A percentile compares a stretch with the other conserved stretches of the same genome.
Conservation (phyloP, 768 basidiomycete genomes). For the Crassisporium funariophilum region DNA sequence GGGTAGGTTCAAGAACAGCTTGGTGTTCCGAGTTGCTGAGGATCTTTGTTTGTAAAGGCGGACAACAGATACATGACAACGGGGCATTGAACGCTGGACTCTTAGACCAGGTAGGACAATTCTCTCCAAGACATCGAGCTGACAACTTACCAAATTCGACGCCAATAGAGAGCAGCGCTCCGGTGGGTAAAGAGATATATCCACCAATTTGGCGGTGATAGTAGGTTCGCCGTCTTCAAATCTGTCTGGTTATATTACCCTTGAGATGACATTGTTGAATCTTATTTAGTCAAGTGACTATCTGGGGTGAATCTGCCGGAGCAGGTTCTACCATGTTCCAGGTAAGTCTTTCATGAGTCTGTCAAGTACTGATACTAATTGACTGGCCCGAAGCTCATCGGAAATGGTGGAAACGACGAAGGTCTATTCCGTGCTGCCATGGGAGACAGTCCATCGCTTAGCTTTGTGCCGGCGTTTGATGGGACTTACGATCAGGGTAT, state of each 20-base stretch:
- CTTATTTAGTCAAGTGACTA: slow-evolving; percentile 40
- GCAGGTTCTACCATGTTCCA: slow-evolving; percentile 46
- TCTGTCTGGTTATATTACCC: not conserved
- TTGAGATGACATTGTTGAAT: not conserved
- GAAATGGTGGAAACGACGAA: slow-evolving; percentile 37
- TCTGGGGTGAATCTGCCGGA: slow-evolving; percentile 46
- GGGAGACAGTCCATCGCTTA: slow-evolving; percentile 47
- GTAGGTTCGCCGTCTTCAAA: slow-evolving; percentile 20
- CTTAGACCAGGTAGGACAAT: slow-evolving; percentile 36
- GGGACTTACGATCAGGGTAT: slow-evolving; percentile 36
- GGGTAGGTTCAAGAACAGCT: slow-evolving; percentile 21
- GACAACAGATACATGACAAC: slow-evolving; percentile 31
- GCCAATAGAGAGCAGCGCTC: slow-evolving; percentile 33
- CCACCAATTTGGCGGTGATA: slow-evolving; percentile 38
- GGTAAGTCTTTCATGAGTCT: slow-evolving; percentile 19
- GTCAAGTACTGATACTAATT: not conserved
- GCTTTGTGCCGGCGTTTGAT: slow-evolving; percentile 34
- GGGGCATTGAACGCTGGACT: slow-evolving; percentile 41
- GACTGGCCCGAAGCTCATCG: slow-evolving; percentile 34
- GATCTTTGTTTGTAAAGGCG: slow-evolving; percentile 24
- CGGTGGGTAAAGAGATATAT: slow-evolving; percentile 43
- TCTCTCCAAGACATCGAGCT: too few species aligned
- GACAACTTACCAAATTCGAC: not conserved
- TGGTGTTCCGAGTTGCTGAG: not conserved
- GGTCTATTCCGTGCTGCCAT: slow-evolving; percentile 44